phyloP scores from a whole-genome alignment of 208 protist genomes.

The Vickermania ingenoplastis region DNA sequence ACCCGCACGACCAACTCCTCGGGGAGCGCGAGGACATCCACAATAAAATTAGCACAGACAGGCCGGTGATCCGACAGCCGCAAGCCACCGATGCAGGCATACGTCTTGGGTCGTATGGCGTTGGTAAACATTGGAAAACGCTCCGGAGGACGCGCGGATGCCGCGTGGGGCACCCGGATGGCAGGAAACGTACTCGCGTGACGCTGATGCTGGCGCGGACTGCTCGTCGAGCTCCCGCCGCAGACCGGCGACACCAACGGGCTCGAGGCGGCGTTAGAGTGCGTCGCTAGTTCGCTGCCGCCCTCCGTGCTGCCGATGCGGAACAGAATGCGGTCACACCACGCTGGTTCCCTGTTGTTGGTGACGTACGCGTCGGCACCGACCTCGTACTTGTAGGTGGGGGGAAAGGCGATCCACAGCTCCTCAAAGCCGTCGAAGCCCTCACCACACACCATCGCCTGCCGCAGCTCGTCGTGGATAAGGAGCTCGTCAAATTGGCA shows the following conservation, averaged over 20 bases:
- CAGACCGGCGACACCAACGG: background rate
- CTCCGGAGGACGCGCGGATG: no score
- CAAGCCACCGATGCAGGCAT: conserved; percentile 28
- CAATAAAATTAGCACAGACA: conserved; percentile 57
- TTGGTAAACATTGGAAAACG: no score
- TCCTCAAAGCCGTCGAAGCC: conserved; percentile 86
- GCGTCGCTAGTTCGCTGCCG: background rate
- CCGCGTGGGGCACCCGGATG: no score
- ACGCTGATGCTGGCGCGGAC: no score
- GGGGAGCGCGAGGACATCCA: conserved; percentile 34
- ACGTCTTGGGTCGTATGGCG: conserved; percentile 28
- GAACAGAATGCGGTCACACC: conserved; percentile 87
- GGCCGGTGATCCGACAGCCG: conserved; percentile 65
- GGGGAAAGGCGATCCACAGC: conserved; percentile 75
- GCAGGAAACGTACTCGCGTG: no score
- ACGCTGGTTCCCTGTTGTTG: conserved; percentile 70
- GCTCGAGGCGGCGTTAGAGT: background rate
- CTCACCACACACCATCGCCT: conserved; percentile 59
- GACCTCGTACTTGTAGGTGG: conserved; percentile 88
- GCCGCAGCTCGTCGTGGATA: conserved; percentile 71
- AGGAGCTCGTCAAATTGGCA: conserved; percentile 45
- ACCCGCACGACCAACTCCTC: conserved; percentile 28
- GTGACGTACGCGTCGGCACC: conserved; percentile 75
- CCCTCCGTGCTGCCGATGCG: conserved; percentile 21
- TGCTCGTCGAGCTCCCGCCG: background rate